Base-by-base conservation (phyloP, 352 stramenopile species). In the Albugo candida region DNA sequence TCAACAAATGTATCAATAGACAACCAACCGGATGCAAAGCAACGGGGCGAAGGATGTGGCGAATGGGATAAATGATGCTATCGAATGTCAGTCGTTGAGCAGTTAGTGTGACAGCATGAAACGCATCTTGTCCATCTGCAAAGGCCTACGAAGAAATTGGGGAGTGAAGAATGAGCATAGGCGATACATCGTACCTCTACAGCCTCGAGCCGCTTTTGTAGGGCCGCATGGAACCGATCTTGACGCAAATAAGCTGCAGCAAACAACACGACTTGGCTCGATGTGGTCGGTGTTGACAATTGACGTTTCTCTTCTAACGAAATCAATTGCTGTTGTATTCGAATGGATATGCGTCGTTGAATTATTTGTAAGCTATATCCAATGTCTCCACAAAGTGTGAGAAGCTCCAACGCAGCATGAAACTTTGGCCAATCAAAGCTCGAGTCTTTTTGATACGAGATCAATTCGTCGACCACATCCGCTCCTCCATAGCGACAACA, bases 41-140 rank as follows among this genome's bases (percentile, higher is more conserved):
- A 0, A 91, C 41, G 3, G 36, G 60, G 8, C 61, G 59, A 16
- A 91, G 52, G 20, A 81, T 51, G 1, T 58, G 52, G 2, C 63
- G 50, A 21, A 91, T 84, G 3, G 68, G 77, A 0, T 64, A 40
- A 17, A 83, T 79, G 11, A 91, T 69, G 4, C 70, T 70, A 51
- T 83, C 70, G 43, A 78, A 86, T 20, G 70, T 80, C n/a, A 85
- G 57, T 17, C 63, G 60, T 51, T 91, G 77, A 1, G 59, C 74
- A 0, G 69, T 59, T 5, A 58, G 58, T 13, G 67, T 79, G 68
- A 68, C 78, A 11, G 55, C 60, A 35, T 55, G 55, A 45, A 80
- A 43, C 2, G 62, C 52, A 21, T 55, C 54, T 44, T 76, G 63
- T 46, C 60, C 65, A 31, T 73, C 60, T 42, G 63, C 60, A 18